Conservation (phyloP, 306 rosid species). For the Alnus glutinosa region DNA sequence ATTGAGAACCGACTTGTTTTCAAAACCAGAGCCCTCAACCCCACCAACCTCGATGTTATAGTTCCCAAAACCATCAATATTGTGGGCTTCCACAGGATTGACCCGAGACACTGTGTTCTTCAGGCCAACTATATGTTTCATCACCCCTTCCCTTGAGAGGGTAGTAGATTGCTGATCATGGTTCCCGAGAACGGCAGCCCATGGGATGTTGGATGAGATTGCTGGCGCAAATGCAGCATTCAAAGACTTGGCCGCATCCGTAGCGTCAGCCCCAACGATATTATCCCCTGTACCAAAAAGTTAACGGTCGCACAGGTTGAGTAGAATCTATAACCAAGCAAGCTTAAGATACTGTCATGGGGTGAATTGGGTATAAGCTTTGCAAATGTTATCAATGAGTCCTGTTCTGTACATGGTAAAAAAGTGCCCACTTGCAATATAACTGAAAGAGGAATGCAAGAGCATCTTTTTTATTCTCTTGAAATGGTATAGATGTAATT, state of each 20-base stretch:
- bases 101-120: conserved; percentile 66
- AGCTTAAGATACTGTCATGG: not conserved
- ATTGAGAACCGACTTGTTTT: conserved; percentile 82
- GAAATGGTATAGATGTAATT: no score
- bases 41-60: conserved; percentile 82
- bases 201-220: conserved; percentile 74
- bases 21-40: conserved; percentile 62
- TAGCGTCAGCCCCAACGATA: conserved; percentile 59
- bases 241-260: conserved; percentile 73
- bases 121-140: conserved; percentile 75
- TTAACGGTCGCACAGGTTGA: not conserved
- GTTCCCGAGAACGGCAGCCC: conserved; percentile 94
- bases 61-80: conserved; percentile 91
- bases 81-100: conserved; percentile 53
- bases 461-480: no score
- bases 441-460: no score
- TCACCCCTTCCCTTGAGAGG: conserved; percentile 86
- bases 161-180: conserved; percentile 84
- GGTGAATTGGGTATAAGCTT: no score
- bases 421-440: no score
- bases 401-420: no score
- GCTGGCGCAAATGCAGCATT: conserved; percentile 89
- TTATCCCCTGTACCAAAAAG: conserved; percentile 67
- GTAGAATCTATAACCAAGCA: not conserved
- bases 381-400: no score